Base-by-base conservation (phyloP, 129 eudicot genomes). In the Artemisia argyi region DNA sequence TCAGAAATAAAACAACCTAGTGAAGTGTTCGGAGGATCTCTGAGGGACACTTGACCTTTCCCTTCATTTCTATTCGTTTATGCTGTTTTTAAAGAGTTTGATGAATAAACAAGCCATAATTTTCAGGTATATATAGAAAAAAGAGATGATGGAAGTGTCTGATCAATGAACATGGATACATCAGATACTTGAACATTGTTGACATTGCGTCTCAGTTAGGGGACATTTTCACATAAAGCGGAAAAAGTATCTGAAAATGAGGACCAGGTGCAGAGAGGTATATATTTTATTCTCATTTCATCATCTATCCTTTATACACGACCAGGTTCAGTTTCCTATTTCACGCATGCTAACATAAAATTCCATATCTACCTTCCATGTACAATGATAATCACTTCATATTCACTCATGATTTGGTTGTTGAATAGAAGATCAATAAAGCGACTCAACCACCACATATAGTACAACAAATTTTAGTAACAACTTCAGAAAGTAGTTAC, bases 11-110 rank as follows among this genome's bases (percentile, higher is more conserved):
- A 10, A 16, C n/a, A 75, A 47, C 73, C 79, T 53, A 47, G 12
- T 75, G 79, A 75, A 75, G 79, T 75, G 74, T 66, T 57, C 42
- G 51, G 79, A 66, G 79, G 80, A 75, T 56, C 44, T 75, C 74
- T 46, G 42, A 76, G 74, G 14, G 66, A 67, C 80, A 57, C 80
- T 58, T 67, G 74, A 51, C 68, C 13, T 73, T 50, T 62, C 11
- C 70, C 52, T 50, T 26, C 51, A 20, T 62, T 3, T 16, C 52
- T 17, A 49, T 48, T 17, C 49, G 0, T 11, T 59, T 72, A 49
- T 2, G 14, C 8, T 60, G 6, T 3, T 3, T 2, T 47, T 9
- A 28, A 10, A 47, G 28, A n/a, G 30, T 47, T 26, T 60, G 47
- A 32, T 24, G 26, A 58, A 24, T 48, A 60, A 73, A 73, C 8